Evolutionary conservation across 257 asterid genomes (phyloP), one percentile per base, ranked within the genome.

Genomic region (Gentiana dahurica): DNA sequence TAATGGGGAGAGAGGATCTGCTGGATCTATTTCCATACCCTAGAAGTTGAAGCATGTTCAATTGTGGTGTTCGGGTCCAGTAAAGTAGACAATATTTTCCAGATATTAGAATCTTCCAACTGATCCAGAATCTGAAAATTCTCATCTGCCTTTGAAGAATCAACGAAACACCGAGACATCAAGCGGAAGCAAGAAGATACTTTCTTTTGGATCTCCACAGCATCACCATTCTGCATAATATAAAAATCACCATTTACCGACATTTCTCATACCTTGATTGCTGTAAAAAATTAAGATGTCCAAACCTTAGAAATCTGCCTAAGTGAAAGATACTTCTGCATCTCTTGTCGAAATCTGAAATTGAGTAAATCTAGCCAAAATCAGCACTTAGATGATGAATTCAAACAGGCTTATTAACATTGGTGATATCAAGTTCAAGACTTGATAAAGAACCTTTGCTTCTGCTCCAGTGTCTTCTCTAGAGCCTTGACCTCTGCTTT

Each of bases 401-500:
- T 24, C 24, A 24, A 24, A 24, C 24, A 24, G 24, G 24, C 24
- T 41, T 41, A 41, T 41, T 3, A 7, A 41, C 46, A 41, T 41
- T 41, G 46, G 24, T 24, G 24, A 24, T 24, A 24, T 24, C 24
- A 36, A 67, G 64, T 32, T 39, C 39, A 61, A 65, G 51, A 63
- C 68, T 49, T 51, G 55, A n/a, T 54, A 66, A 66, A 73, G 57
- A 65, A 92, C 99, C 99, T 89, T 72, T 85, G 94, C 70, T 92
- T 89, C 80, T 85, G 99, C 79, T 89, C 97, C 55, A 92, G 66
- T 66, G 89, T 86, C 83, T 89, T 92, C 78, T 92, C 99, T 54
- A 92, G 86, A 60, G 96, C 97, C 83, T 87, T 86, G 55, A 82
- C 81, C 78, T 92, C 99, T 44, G 89, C 76, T 71, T 92, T 92